phyloP scores from a whole-genome alignment of 148 eudicot genomes.

The Linanthus parryae region DNA sequence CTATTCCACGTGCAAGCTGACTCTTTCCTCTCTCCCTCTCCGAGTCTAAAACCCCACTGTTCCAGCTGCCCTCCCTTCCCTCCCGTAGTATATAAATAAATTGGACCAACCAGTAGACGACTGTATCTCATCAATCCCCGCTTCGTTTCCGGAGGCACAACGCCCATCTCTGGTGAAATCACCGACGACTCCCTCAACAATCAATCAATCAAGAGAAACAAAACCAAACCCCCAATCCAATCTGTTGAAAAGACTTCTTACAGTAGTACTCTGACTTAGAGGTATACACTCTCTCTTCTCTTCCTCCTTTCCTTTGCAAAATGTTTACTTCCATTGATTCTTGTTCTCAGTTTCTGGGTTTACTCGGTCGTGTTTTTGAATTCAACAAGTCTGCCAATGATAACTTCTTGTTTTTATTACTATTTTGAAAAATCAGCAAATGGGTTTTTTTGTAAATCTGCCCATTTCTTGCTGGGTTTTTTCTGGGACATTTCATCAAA shows the following conservation, averaged over 20 bases:
- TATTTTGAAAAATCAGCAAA: background rate
- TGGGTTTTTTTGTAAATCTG: background rate
- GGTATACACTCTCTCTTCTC: background rate
- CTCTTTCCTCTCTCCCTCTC: slow-evolving; percentile 2
- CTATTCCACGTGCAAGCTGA: slow-evolving; percentile 22
- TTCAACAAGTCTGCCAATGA: background rate
- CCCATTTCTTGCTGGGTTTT: background rate
- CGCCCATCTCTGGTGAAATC: no score
- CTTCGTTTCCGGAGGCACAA: no score
- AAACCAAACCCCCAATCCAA: no score
- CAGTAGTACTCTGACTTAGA: no score
- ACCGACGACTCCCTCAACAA: no score
- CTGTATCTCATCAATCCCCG: no score
- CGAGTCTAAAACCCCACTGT: background rate
- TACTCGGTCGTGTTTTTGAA: slow-evolving; percentile 7
- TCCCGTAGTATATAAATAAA: background rate
- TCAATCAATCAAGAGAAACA: no score
- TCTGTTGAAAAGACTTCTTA: no score
- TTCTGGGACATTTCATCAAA: slow-evolving; percentile 1
- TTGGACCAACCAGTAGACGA: no score
- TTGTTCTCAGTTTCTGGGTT: background rate
- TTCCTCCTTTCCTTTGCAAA: background rate
- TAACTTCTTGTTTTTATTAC: background rate
- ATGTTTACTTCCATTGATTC: background rate
- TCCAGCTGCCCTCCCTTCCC: slow-evolving; percentile 4